Base-by-base conservation (phyloP, 805 yeast genomes). In the Barnettozyma populi region DNA sequence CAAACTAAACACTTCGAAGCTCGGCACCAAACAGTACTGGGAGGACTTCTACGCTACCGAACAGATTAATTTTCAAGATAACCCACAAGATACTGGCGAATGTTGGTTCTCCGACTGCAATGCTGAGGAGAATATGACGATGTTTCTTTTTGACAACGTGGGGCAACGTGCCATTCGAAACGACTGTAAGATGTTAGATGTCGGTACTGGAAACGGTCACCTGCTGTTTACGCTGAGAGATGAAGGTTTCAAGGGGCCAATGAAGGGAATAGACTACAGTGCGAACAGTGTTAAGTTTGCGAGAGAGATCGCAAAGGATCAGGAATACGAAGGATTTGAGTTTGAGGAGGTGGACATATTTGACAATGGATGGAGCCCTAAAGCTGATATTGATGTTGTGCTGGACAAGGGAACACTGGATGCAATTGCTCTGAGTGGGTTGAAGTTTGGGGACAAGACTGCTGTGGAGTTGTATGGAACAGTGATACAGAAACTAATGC, bases 171-270 rank as follows among this genome's bases (percentile, higher is more conserved):
- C 49, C 2, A 65, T 74, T 50, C 31, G 57, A 7, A 63, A 62
- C 2, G 52, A 60, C 1, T 58, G 75, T 1, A 65, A 67, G 1
- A 72, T 90, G 43, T 66, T 86, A 19, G 99, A 92, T 65, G 69
- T 94, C 35, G 99, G 99, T 1, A 90, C 99, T 0, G 99, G 99
- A 1, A 94, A 94, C 65, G 99, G 99, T 0, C 97, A 89, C 61
- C 68, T 94, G 24, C 62, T 94, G 25, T 86, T 92, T 56, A 77
- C 83, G 47, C 62, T 94, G 29, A 59, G 63, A 45, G 81, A 85
- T 44, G 88, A 85, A 46, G 84, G 84, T 0, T 76, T 79, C 53
- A 72, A 74, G 43, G 83, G 82, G 5, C 65, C 67, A 25, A 63
- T 84, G 53, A 65, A 75, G 2, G 99, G 99, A 1, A 73, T 94